Evolutionary conservation across 257 asterid species (phyloP), one percentile per base, ranked within the genome.

Genomic region (Solanum ossicruentum): DNA sequence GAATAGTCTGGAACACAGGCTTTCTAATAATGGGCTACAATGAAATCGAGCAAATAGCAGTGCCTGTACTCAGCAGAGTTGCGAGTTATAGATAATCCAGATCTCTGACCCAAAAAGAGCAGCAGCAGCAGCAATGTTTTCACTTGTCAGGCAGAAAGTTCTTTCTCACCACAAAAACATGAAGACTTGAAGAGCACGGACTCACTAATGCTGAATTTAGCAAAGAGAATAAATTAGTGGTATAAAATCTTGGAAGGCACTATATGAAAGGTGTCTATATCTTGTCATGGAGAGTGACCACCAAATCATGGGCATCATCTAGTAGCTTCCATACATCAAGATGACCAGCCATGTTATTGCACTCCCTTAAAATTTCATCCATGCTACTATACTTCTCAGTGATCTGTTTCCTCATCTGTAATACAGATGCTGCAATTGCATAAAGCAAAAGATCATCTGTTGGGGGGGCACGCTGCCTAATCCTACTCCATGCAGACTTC

Each of bases 291-390:
- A 95, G 93, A 18, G 93, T 92, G 36, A 92, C 95, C 39, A 95
- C 97, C 93, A 95, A 90, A 85, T 95, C 95, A 79, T 93, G 98
- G 4, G 98, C 98, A 41, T 93, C 99, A 36, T 94, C 98, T 49
- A 95, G 63, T 83, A 95, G 96, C 85, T 90, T 94, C 98, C 99
- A 95, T 17, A 94, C 97, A 12, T 95, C 97, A 21, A 95, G 86
- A 83, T 88, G 90, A 20, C 99, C 99, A 6, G 98, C 92, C 98
- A 95, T 92, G 88, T 95, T 90, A 85, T 94, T 90, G 90, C 98
- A 95, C 49, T 94, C 98, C 91, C 86, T 88, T 92, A 95, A 92
- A 47, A 94, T 94, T 82, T 95, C 99, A 78, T 95, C 99, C 98
- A 94, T 90, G 90, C 97, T 91, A 90, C 92, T 91, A 75, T 94